Evolutionary conservation across 257 asterid genomes (phyloP).

Genomic region (Solanum commersonii): DNA sequence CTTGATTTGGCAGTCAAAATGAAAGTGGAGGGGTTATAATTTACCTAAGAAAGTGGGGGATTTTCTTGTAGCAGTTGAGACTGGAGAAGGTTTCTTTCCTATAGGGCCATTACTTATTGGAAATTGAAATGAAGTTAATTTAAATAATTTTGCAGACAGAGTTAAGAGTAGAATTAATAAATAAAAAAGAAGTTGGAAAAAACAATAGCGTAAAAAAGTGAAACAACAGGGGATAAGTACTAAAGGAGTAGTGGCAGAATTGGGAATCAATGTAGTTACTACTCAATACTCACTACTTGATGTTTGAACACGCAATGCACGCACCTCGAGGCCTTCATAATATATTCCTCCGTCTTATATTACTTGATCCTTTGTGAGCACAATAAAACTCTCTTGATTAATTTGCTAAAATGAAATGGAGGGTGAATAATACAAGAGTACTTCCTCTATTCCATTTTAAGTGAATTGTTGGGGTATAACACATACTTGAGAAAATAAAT

Average conservation of each 20-base stretch:
- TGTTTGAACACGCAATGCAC: conserved; percentile 4
- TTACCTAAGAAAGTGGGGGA: conserved; percentile 22
- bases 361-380: background rate
- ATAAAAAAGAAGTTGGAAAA: background rate
- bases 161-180: background rate
- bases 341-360: background rate
- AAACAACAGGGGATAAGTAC: background rate
- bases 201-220: background rate
- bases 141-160: background rate
- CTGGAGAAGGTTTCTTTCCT: background rate
- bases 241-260: background rate
- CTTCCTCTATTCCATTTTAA: no score
- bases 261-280: conserved; percentile 3
- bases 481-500: no score
- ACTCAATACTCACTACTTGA: background rate
- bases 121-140: conserved; percentile 3
- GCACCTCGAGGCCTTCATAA: background rate
- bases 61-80: background rate
- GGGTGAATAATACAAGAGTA: no score
- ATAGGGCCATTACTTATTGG: conserved; percentile 4
- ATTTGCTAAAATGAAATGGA: background rate
- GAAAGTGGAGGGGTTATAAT: background rate
- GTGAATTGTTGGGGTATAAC: background rate
- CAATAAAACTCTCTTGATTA: background rate
- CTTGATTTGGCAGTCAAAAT: conserved; percentile 17